Base-by-base conservation (phyloP, 2,329 filamentous ascomycete genomes). In the Elsinoe necatrix region DNA sequence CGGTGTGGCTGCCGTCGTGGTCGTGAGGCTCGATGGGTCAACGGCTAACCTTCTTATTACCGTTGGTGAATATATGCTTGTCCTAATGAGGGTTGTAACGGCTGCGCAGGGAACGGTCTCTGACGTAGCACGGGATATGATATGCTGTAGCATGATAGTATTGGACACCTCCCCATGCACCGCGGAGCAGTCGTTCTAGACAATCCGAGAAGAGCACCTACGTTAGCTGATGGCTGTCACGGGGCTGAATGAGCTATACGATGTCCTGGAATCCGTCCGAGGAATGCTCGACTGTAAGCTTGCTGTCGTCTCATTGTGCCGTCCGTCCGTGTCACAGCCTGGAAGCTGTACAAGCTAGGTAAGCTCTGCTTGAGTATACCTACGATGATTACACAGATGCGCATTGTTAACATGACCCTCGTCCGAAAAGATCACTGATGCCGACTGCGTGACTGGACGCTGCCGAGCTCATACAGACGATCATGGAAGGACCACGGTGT, bases 51-150 rank as follows among this genome's bases (percentile, higher is more conserved):
- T 52, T 52, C 16, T 52, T 52, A 52, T 29, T 23, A 52, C 48
- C 48, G 48, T 52, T 52, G 48, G 21, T 20, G 21, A 39, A 52
- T 52, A 9, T 52, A 39, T 52, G 48, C 34, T 52, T 52, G 48
- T 39, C 48, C 48, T 2, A 39, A 52, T 37, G 48, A 39, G 29
- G 48, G 48, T 52, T 52, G 16, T 14, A 39, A 39, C 48, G 48
- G 48, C 20, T 11, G 31, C 9, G n/a, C 11, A 20, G 12, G 23
- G 48, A 52, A 52, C 48, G 48, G 9, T 37, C 16, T 18, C 31
- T 52, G n/a, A 39, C 48, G 34, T n/a, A 27, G 29, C 29, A 39
- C 14, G 48, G 29, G 12, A 52, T 20, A 16, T 21, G 42, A 18
- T 34, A 21, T 18, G 39, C 7, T 34, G 27, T 18, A 31, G 9